phyloP scores from a whole-genome alignment of 108 stramenopile species.

The Nannochloropsis salina region DNA sequence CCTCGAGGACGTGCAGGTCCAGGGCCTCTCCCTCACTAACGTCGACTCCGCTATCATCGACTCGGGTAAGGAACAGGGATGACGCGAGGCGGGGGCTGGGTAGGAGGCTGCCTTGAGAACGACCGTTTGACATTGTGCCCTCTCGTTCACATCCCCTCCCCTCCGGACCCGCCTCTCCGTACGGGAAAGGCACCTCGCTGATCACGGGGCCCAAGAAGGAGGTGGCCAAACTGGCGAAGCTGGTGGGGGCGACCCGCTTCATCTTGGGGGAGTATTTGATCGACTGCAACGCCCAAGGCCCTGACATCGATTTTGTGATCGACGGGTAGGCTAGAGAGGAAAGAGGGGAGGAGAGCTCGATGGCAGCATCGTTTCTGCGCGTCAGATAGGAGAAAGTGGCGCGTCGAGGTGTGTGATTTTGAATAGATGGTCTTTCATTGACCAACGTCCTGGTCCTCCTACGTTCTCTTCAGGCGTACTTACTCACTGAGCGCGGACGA shows the following conservation, averaged over 20 bases:
- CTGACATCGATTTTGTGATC: not conserved
- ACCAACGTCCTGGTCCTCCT: not conserved
- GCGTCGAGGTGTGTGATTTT: too few species aligned
- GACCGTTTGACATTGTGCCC: not conserved
- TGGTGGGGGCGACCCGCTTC: conserved; percentile 72
- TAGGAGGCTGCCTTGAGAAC: not conserved
- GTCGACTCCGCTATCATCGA: conserved; percentile 79
- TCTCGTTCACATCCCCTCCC: not conserved
- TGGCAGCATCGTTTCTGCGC: too few species aligned
- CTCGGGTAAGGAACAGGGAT: conserved; percentile 52
- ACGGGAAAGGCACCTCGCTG: conserved; percentile 65
- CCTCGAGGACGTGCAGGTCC: conserved; percentile 64
- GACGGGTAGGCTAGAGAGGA: not conserved
- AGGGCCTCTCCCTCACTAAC: conserved; percentile 41
- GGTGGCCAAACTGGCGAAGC: conserved; percentile 63
- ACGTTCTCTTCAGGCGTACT: not conserved
- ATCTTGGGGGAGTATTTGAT: conserved; percentile 83
- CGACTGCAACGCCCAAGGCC: conserved; percentile 61
- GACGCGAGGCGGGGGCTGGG: not conserved
- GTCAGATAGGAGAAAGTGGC: too few species aligned
- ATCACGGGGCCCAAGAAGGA: conserved; percentile 74
- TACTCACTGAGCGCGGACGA: conserved; percentile 71
- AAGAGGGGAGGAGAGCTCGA: not conserved
- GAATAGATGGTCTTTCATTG: too few species aligned
- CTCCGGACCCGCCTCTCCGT: not conserved